A percentile compares a stretch with the other conserved stretches of the same genome.
Conservation (phyloP, 2,329 filamentous ascomycete genomes). For the Monosporascus sp. region DNA sequence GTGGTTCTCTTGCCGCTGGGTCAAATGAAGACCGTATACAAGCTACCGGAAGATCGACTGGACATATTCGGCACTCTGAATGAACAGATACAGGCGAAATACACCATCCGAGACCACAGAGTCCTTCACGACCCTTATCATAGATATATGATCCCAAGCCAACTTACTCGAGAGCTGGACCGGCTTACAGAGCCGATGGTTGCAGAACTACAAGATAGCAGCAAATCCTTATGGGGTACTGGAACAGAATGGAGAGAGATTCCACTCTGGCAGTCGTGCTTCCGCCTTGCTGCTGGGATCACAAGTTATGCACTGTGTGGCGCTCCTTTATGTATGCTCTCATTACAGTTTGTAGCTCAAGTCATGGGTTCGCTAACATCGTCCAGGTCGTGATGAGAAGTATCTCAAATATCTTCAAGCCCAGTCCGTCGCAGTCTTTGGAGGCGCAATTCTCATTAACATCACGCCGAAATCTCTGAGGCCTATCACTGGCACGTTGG, state of each 20-base stretch:
- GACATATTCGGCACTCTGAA: constrained; percentile 2
- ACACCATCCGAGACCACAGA: constrained; percentile 1
- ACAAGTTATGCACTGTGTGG: constrained; percentile 1
- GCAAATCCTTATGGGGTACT: not conserved
- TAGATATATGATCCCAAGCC: constrained; percentile 2
- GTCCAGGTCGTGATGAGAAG: constrained; percentile 1
- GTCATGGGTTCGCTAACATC: too few relatives aligned
- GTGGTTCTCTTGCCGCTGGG: not conserved
- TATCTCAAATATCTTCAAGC: not conserved
- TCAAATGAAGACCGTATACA: constrained; percentile 1
- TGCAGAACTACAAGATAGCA: not conserved
- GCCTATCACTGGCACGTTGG: not conserved
- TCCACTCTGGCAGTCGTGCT: not conserved
- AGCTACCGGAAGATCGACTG: constrained; percentile 1
- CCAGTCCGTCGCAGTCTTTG: constrained; percentile 1
- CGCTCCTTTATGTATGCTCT: constrained; percentile 2
- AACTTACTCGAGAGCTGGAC: constrained; percentile 5
- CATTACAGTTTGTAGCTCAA: not conserved
- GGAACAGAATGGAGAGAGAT: not conserved
- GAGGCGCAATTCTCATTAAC: constrained; percentile 2
- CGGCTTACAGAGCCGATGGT: not conserved
- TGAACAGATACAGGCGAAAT: constrained; percentile 3
- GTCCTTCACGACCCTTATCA: constrained; percentile 4
- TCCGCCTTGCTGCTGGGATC: not conserved
- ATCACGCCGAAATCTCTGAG: constrained; percentile 1